Percentiles rank a stretch among this genome's conserved stretches.
These are phyloP conservation scores for Hysterangium stoloniferum DNA, from an alignment of 768 basidiomycete genomes.

Conservation along the genomic window DNA sequence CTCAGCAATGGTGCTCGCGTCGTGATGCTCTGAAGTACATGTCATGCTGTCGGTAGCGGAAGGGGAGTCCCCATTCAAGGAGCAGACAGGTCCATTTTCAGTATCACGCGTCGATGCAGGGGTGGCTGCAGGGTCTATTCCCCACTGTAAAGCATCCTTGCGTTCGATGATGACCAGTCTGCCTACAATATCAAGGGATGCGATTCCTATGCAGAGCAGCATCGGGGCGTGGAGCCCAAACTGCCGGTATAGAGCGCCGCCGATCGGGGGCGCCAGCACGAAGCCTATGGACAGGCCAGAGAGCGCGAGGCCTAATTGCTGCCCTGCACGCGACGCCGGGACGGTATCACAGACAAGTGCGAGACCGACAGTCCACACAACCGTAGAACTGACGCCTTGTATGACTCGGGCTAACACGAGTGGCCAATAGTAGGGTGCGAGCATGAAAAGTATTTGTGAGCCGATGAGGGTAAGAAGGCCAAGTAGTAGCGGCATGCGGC, in stretches of 20 bases:
- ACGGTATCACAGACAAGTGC: conserved; percentile 53
- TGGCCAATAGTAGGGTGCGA: conserved; percentile 45
- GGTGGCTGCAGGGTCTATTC: conserved; percentile 31
- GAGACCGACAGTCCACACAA: conserved; percentile 56
- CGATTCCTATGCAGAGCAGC: conserved; percentile 36
- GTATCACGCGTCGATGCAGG: neutral
- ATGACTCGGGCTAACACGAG: conserved; percentile 53
- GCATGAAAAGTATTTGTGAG: conserved; percentile 56
- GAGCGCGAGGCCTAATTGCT: conserved; percentile 56
- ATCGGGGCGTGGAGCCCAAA: conserved; percentile 59
- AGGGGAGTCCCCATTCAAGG: too few species aligned
- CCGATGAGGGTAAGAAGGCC: conserved; percentile 44
- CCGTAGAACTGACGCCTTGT: conserved; percentile 52
- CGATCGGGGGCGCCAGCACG: conserved; percentile 43
- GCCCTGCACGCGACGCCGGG: conserved; percentile 39
- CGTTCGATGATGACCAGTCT: conserved; percentile 52
- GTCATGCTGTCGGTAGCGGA: too few species aligned
- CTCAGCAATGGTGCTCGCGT: too few species aligned
- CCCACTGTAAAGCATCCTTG: conserved; percentile 42
- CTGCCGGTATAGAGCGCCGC: conserved; percentile 43
- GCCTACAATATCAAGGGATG: conserved; percentile 43
- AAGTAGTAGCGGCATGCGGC: conserved; percentile 40
- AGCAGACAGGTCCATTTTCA: too few species aligned
- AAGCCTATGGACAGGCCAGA: conserved; percentile 50
- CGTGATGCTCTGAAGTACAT: too few species aligned